Base-by-base conservation (phyloP, 257 asterid species). In the Primulina huaijiensis region DNA sequence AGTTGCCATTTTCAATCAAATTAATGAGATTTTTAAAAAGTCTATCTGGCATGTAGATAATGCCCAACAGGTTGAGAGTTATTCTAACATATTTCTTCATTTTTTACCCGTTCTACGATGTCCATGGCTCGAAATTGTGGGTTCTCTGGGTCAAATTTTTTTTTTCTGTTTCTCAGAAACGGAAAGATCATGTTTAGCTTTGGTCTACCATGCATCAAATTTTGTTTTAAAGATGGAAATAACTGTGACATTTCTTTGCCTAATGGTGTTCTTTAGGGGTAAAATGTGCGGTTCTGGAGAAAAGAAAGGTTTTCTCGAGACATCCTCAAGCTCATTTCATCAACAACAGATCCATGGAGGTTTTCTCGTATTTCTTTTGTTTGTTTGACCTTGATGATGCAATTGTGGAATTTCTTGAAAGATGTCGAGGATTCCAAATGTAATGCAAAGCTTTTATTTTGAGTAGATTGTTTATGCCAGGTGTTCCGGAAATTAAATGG, bases 271-370 rank as follows among this genome's bases (percentile, higher is more conserved):
- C 20, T 52, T 35, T 62, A 90, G 99, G 96, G 60, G 87, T 93
- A 25, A 77, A 82, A 78, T 89, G 96, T 81, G 88, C 92, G 12
- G 83, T 93, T 73, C n/a, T 93, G 74, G 97, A 93, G 96, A 93
- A 85, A 79, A 84, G 50, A 77, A 73, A 64, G 72, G 83, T 40
- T 60, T 93, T 93, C 71, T 83, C 96, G 2, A 77, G 78, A 25
- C 97, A 93, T 75, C 97, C 97, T 67, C 99, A 93, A 80, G 99
- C 97, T 75, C 99, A 93, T 81, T 90, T 93, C 75, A 87, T 93
- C 77, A 87, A 93, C 78, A 90, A 93, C 64, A 85, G 97, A 38
- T 81, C 97, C 2, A 87, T 93, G 99, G 97, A 93, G 99, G 99
- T 93, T 81, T 75, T 74, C 65, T 25, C 58, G 0, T 62, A 50